Evolutionary conservation across 768 basidiomycete genomes (phyloP).

Genomic region (Suillus discolor): DNA sequence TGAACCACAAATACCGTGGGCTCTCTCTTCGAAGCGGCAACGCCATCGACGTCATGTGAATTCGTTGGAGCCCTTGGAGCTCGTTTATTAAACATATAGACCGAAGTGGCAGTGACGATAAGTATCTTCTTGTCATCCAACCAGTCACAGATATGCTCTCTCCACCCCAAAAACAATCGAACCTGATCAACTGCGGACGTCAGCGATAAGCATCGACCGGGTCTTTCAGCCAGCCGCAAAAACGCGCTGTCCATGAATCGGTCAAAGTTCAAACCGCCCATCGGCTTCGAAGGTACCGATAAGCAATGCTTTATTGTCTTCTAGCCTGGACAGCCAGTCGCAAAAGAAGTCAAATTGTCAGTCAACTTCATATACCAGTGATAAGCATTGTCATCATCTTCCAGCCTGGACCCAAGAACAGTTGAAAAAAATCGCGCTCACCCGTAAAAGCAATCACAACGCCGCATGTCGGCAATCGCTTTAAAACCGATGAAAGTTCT

Average conservation of each 20-base stretch:
- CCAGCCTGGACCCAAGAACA: too few species aligned
- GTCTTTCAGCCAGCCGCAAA: background rate
- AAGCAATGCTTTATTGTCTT: background rate
- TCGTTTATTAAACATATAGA: too few species aligned
- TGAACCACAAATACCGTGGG: background rate
- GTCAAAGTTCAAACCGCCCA: background rate
- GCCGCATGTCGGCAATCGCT: background rate
- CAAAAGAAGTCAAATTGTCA: too few species aligned
- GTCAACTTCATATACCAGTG: too few species aligned
- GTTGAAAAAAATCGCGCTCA: background rate
- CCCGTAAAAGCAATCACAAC: background rate
- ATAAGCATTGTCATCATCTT: too few species aligned
- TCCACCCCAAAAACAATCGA: background rate
- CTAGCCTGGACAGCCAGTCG: background rate
- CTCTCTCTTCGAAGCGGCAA: background rate
- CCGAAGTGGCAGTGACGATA: background rate
- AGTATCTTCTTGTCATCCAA: background rate
- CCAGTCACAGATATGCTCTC: background rate
- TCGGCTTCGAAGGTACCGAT: background rate
- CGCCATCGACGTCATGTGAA: slow-evolving; percentile 1
- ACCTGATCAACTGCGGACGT: background rate
- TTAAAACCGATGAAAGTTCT: slow-evolving; percentile 1
- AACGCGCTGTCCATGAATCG: background rate
- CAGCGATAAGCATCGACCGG: background rate
- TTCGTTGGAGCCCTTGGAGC: background rate